These are phyloP conservation scores for Stagonosporopsis vannaccii DNA, from an alignment of 2,329 filamentous ascomycete genomes.

Conservation along the genomic window DNA sequence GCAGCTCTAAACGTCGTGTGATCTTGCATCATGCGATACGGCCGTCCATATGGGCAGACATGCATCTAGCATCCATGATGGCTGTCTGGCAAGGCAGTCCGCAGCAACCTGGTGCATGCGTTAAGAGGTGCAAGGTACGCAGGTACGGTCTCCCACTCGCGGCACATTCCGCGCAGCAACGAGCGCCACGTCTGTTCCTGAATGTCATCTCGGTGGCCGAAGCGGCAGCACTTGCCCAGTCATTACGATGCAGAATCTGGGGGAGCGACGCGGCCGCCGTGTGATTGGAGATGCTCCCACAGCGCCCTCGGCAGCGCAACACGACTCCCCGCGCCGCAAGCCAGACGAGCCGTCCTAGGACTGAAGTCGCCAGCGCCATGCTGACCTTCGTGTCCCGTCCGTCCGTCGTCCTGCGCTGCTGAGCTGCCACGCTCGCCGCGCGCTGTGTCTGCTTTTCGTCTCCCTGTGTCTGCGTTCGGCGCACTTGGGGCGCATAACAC, in stretches of 20 bases:
- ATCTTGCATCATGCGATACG: not conserved
- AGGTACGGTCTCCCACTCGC: not conserved
- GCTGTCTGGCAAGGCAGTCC: too few relatives aligned
- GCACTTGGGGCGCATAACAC: constrained; percentile 32
- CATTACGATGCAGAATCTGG: constrained; percentile 30
- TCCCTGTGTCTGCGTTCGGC: constrained; percentile 20
- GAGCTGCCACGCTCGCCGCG: not conserved
- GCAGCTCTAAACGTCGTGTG: not conserved
- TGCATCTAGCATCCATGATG: too few relatives aligned
- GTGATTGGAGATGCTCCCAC: constrained; percentile 40
- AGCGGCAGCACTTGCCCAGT: too few relatives aligned
- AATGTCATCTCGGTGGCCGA: constrained; percentile 22
- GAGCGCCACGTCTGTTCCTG: constrained; percentile 32
- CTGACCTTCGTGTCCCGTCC: constrained; percentile 2
- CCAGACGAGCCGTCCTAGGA: constrained; percentile 14
- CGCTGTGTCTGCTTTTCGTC: constrained; percentile 1
- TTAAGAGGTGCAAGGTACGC: not conserved
- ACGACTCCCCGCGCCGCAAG: constrained; percentile 20
- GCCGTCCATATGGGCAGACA: not conserved
- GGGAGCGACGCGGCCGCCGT: constrained; percentile 21
- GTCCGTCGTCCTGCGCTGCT: not conserved
- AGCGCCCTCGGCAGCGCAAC: constrained; percentile 25
- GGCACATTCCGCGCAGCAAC: constrained; percentile 24
- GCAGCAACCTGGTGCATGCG: too few relatives aligned
- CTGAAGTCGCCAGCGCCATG: constrained; percentile 18